A percentile compares a stretch with the other conserved stretches of the same genome.
Evolutionary conservation across 75 land plant species (phyloP).

Genomic region (Picea glauca): DNA sequence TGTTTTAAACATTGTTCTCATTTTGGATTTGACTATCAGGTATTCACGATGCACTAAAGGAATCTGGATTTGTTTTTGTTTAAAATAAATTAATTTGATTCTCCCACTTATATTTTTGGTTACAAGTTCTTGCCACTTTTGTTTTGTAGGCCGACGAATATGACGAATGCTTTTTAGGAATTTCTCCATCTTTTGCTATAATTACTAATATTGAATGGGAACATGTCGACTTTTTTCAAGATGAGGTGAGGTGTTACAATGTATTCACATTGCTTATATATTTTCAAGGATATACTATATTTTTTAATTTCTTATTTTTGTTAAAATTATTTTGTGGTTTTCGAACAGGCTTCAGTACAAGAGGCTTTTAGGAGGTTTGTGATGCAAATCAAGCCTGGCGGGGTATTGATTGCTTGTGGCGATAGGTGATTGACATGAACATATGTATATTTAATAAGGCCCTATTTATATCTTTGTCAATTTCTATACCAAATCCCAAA

Average conservation of each 20-base stretch:
- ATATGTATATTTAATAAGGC: not conserved
- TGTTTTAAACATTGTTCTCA: not conserved
- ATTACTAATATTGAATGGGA: constrained; percentile 79
- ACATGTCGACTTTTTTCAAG: constrained; percentile 65
- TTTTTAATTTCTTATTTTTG: not conserved
- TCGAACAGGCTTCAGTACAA: constrained; percentile 42
- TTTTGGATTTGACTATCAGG: not conserved
- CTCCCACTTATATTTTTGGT: too few species aligned
- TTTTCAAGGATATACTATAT: not conserved
- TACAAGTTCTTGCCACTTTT: not conserved
- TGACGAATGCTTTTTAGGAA: constrained; percentile 59
- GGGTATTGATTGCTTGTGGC: constrained; percentile 46
- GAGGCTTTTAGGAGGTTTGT: constrained; percentile 46
- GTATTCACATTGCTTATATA: not conserved
- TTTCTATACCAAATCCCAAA: too few species aligned
- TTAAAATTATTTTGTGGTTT: constrained; percentile 7
- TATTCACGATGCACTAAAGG: too few species aligned
- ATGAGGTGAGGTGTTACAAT: constrained; percentile 40
- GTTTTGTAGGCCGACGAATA: constrained; percentile 70
- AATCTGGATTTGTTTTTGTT: too few species aligned
- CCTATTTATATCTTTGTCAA: not conserved
- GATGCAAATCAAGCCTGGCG: constrained; percentile 45
- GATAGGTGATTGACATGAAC: constrained; percentile 36
- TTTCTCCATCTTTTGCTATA: constrained; percentile 57
- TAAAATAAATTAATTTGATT: too few species aligned